Percentiles rank a stretch among this genome's conserved stretches.
These are phyloP conservation scores for Panus rudis DNA, from an alignment of 768 basidiomycete species.

Conservation along the genomic window DNA sequence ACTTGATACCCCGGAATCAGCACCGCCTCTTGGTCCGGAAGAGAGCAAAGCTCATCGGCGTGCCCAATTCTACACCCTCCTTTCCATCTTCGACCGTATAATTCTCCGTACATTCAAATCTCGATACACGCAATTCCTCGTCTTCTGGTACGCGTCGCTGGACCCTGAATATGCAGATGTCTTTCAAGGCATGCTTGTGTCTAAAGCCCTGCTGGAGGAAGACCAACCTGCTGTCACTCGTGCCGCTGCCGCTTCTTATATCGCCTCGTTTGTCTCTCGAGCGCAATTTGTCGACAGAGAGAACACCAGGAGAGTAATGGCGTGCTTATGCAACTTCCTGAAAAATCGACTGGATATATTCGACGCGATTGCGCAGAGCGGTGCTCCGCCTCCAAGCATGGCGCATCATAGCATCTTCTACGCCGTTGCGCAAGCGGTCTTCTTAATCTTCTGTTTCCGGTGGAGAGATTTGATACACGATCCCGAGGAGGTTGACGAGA, in stretches of 20 bases:
- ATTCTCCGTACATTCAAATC: conserved; percentile 96
- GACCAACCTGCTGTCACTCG: conserved; percentile 68
- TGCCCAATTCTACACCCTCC: conserved; percentile 76
- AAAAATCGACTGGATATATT: conserved; percentile 69
- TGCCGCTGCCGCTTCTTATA: conserved; percentile 89
- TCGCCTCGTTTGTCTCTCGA: conserved; percentile 86
- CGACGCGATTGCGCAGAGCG: conserved; percentile 40
- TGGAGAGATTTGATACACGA: conserved; percentile 82
- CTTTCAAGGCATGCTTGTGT: conserved; percentile 92
- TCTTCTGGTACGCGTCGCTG: conserved; percentile 94
- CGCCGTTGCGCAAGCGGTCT: conserved; percentile 84
- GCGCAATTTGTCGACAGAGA: conserved; percentile 79
- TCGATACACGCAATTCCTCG: conserved; percentile 92
- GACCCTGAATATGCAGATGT: conserved; percentile 84
- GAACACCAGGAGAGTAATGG: conserved; percentile 64
- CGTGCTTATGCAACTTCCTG: conserved; percentile 83
- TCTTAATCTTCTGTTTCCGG: conserved; percentile 96
- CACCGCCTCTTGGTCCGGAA: conserved; percentile 21
- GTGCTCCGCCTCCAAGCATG: conserved; percentile 25
- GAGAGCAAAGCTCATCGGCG: conserved; percentile 35
- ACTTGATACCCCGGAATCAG: conserved; percentile 4
- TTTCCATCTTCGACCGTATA: conserved; percentile 89
- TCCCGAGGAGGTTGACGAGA: conserved; percentile 46
- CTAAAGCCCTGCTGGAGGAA: conserved; percentile 66
- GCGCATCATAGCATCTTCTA: conserved; percentile 75